These are phyloP conservation scores for Penicillium simplicissimum DNA, from an alignment of 495 filamentous ascomycete species.

Conservation along the genomic window DNA sequence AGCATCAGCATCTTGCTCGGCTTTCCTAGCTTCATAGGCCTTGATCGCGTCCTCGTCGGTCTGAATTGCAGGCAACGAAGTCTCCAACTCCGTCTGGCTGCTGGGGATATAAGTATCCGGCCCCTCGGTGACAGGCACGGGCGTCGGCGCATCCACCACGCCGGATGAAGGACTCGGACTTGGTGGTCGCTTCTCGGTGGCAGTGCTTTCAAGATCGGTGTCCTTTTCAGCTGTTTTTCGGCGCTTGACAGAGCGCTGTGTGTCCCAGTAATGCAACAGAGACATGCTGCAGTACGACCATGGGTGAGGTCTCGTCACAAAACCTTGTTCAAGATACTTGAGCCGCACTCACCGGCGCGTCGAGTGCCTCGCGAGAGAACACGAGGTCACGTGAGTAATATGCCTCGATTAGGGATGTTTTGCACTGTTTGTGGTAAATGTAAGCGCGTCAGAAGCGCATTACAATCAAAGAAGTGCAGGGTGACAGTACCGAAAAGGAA, in stretches of 20 bases:
- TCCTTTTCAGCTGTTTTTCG: slow-evolving; percentile 25
- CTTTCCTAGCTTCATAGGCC: slow-evolving; percentile 69
- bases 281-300: slow-evolving; percentile 37
- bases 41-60: slow-evolving; percentile 71
- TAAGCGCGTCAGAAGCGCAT: not conserved
- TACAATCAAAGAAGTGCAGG: not conserved
- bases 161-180: slow-evolving; percentile 25
- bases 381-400: slow-evolving; percentile 41
- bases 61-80: slow-evolving; percentile 66
- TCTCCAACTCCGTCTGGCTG: slow-evolving; percentile 71
- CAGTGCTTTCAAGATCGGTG: slow-evolving; percentile 6
- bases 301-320: not conserved
- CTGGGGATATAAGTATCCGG: slow-evolving; percentile 38
- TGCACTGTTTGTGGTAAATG: slow-evolving; percentile 29
- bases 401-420: slow-evolving; percentile 28
- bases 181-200: slow-evolving; percentile 9
- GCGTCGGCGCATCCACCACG: slow-evolving; percentile 1
- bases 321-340: not conserved
- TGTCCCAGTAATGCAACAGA: slow-evolving; percentile 47
- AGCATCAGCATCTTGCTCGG: slow-evolving; percentile 36
- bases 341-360: not conserved
- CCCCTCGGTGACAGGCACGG: slow-evolving; percentile 33
- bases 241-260: slow-evolving; percentile 39
- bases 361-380: slow-evolving; percentile 19
- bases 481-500: not conserved